These are phyloP conservation scores for Solanum sejunctum DNA, from an alignment of 257 asterid species.

Conservation along the genomic window DNA sequence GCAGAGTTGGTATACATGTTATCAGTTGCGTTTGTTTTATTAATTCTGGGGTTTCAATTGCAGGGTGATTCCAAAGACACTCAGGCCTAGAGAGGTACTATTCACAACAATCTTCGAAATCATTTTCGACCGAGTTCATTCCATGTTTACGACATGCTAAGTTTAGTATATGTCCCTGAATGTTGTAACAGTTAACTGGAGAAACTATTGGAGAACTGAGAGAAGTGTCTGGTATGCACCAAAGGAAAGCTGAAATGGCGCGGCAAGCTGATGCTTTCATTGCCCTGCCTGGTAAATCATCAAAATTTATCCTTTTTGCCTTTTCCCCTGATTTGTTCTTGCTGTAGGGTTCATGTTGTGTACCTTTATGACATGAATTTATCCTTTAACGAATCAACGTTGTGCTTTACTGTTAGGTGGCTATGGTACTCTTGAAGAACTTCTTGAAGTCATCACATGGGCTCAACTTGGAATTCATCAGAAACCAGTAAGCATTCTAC, in stretches of 20 bases:
- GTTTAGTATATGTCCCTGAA: neutral
- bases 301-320: neutral
- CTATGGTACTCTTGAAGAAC: constrained; percentile 93
- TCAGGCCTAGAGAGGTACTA: constrained; percentile 83
- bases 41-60: neutral
- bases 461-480: constrained; percentile 95
- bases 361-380: neutral
- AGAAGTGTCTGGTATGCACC: constrained; percentile 89
- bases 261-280: constrained; percentile 93
- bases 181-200: constrained; percentile 50
- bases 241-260: constrained; percentile 95
- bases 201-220: constrained; percentile 67
- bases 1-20: neutral
- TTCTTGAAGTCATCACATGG: constrained; percentile 97
- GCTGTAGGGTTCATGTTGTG: neutral
- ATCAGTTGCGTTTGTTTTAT: neutral
- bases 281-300: constrained; percentile 72
- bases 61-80: constrained; percentile 89
- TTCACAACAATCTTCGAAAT: neutral
- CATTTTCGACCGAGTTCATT: neutral
- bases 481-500: constrained; percentile 50
- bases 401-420: constrained; percentile 41
- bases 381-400: too few relatives aligned
- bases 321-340: neutral
- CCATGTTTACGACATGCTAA: neutral